Evolutionary conservation across 2,329 filamentous ascomycete genomes (phyloP).

Genomic region (Bipolaris victoriae): DNA sequence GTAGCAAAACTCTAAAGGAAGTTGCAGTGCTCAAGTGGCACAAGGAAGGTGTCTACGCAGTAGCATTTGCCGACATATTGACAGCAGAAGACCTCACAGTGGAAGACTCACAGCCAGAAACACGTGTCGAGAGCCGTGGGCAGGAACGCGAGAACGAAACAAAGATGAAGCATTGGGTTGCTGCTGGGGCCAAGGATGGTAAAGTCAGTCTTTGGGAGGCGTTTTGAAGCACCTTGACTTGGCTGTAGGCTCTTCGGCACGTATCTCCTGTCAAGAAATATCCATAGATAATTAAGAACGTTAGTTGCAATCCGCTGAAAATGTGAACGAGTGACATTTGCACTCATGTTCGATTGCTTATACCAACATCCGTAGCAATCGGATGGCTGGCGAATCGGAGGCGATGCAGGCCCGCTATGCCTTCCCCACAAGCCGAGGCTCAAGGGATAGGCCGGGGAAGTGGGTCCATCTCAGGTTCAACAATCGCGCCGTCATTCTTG

Average conservation of each 20-base stretch:
- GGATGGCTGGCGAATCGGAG: conserved; percentile 12
- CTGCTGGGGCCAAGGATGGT: conserved; percentile 89
- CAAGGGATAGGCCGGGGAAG: conserved; percentile 18
- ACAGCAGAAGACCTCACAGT: conserved; percentile 11
- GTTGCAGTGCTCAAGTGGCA: conserved; percentile 96
- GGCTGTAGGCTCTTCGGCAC: too few relatives aligned
- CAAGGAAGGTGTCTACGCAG: conserved; percentile 81
- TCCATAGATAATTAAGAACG: too few relatives aligned
- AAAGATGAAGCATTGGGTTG: conserved; percentile 82
- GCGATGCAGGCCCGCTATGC: conserved; percentile 12
- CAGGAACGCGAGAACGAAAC: conserved; percentile 53
- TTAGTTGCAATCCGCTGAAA: too few relatives aligned
- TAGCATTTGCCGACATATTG: conserved; percentile 68
- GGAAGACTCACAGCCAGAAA: background rate
- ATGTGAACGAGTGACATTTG: background rate
- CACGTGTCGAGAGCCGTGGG: background rate
- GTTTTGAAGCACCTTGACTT: conserved; percentile 57
- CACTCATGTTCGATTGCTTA: background rate
- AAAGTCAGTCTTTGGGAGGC: conserved; percentile 96
- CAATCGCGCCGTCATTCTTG: conserved; percentile 11
- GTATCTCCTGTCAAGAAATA: too few relatives aligned
- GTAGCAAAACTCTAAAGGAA: conserved; percentile 79
- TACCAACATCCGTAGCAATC: background rate
- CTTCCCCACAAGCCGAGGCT: conserved; percentile 31
- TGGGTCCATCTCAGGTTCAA: conserved; percentile 14